These are phyloP conservation scores for Alloascoidea africana DNA, from an alignment of 805 yeast species.

Conservation along the genomic window DNA sequence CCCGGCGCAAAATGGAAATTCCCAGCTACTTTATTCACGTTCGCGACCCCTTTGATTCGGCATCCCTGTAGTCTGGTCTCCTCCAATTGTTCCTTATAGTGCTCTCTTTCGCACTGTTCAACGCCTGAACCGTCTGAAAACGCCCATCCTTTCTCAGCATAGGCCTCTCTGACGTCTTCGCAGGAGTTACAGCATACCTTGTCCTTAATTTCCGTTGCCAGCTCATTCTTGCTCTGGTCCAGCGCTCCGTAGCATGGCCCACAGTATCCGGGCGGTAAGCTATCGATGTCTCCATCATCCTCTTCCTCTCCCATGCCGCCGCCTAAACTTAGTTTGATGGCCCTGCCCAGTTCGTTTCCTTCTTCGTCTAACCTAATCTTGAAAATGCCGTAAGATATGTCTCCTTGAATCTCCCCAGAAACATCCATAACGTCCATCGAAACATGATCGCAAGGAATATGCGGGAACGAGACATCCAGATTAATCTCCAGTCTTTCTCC, in stretches of 20 bases:
- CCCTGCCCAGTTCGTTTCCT: slow-evolving; percentile 32
- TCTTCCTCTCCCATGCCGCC: slow-evolving; percentile 14
- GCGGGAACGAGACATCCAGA: slow-evolving; percentile 70
- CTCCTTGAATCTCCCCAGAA: slow-evolving; percentile 71
- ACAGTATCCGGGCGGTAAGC: slow-evolving; percentile 36
- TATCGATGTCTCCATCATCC: slow-evolving; percentile 13
- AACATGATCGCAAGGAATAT: slow-evolving; percentile 66
- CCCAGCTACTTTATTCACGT: slow-evolving; percentile 77
- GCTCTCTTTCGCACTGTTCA: slow-evolving; percentile 83
- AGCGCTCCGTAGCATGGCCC: slow-evolving; percentile 90
- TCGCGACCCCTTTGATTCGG: slow-evolving; percentile 63
- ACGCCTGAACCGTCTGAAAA: slow-evolving; percentile 79
- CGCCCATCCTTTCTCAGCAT: slow-evolving; percentile 72
- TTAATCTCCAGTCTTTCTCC: slow-evolving; percentile 63
- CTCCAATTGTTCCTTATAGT: slow-evolving; percentile 53
- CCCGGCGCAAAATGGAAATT: slow-evolving; percentile 96
- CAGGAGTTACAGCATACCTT: slow-evolving; percentile 91
- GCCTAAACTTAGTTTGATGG: slow-evolving; percentile 25
- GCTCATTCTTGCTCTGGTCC: slow-evolving; percentile 25
- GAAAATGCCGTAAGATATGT: slow-evolving; percentile 56
- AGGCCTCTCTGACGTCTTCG: slow-evolving; percentile 66
- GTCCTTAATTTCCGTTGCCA: no score
- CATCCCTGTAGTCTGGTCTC: slow-evolving; percentile 73
- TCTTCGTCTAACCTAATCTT: slow-evolving; percentile 44
- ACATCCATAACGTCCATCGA: slow-evolving; percentile 81